Conservation (phyloP, 176 grass and related monocot genomes). For the Saccharum spontaneum region DNA sequence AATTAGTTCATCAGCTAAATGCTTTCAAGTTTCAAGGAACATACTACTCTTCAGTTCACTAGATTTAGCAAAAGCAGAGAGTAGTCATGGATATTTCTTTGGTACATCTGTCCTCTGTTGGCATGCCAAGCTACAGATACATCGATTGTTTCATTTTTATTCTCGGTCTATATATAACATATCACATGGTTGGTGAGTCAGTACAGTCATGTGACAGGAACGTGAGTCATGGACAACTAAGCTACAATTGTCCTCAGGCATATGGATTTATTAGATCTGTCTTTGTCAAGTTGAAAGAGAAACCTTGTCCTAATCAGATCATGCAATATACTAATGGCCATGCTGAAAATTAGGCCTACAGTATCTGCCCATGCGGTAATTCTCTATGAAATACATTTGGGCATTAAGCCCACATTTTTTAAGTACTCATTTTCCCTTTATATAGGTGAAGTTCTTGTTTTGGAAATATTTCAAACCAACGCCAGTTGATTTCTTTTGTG, state of each 20-base stretch:
- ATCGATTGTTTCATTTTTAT: neutral
- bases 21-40: neutral
- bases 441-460: neutral
- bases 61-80: neutral
- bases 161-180: neutral
- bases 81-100: neutral
- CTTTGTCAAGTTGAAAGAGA: conserved; percentile 14
- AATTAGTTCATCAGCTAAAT: neutral
- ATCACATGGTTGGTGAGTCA: conserved; percentile 26
- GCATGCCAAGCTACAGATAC: neutral
- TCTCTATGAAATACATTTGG: neutral
- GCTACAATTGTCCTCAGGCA: neutral
- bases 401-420: neutral
- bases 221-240: conserved; percentile 4
- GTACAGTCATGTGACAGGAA: conserved; percentile 29
- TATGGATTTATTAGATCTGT: conserved; percentile 11
- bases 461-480: neutral
- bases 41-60: neutral
- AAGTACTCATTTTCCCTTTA: neutral
- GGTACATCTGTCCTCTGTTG: neutral
- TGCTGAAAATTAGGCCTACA: neutral
- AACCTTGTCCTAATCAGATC: conserved; percentile 27
- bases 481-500: neutral
- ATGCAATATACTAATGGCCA: neutral
- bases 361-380: neutral